Percentiles rank a stretch among this genome's conserved stretches.
phyloP scores from a whole-genome alignment of 768 basidiomycete species.

The Ramaria sp. region DNA sequence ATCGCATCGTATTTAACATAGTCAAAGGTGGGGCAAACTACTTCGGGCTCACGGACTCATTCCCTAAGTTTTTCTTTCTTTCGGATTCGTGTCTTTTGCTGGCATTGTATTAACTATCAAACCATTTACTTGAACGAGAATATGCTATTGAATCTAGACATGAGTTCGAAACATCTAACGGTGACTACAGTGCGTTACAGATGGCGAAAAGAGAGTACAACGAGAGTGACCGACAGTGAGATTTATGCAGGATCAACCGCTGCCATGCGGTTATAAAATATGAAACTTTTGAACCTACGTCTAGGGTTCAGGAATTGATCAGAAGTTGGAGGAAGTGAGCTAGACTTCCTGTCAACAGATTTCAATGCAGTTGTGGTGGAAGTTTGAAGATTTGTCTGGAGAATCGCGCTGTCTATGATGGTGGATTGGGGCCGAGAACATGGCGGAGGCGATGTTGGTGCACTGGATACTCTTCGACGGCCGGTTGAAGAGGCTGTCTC shows the following conservation, averaged over 20 bases:
- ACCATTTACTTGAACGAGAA: neutral
- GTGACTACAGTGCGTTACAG: neutral
- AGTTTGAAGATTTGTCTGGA: neutral
- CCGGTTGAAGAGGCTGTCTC: neutral
- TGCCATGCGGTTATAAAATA: neutral
- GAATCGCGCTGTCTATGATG: neutral
- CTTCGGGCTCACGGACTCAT: constrained; percentile 39
- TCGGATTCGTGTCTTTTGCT: neutral
- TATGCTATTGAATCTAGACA: neutral
- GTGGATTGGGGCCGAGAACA: neutral
- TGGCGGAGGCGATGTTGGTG: constrained; percentile 20
- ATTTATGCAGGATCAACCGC: neutral
- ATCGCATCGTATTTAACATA: constrained; percentile 12
- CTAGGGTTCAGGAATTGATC: neutral
- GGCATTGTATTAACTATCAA: neutral
- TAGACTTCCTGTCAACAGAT: neutral
- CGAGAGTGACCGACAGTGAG: constrained; percentile 26
- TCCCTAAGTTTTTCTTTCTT: constrained; percentile 18
- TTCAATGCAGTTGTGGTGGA: neutral
- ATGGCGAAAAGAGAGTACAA: neutral
- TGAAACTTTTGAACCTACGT: neutral
- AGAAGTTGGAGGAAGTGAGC: neutral
- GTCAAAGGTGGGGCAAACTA: constrained; percentile 53
- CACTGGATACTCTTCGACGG: constrained; percentile 43
- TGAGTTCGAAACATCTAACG: neutral